Evolutionary conservation across 306 rosid genomes (phyloP).

Genomic region (Ziziphus jujuba): DNA sequence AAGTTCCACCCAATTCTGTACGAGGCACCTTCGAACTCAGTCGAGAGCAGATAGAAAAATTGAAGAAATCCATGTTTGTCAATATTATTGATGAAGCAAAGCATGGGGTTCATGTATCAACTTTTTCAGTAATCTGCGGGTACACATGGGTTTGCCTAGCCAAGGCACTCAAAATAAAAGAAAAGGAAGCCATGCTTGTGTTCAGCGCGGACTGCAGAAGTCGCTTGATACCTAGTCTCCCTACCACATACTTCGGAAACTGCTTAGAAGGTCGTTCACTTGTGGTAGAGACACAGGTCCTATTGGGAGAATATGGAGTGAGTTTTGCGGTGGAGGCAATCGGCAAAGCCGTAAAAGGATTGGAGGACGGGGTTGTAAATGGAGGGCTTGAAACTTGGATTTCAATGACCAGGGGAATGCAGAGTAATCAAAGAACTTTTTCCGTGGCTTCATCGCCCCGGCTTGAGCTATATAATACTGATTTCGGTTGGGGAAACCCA

Average conservation of each 20-base stretch:
- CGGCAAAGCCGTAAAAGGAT: no score
- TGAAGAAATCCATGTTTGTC: background rate
- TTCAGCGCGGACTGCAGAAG: background rate
- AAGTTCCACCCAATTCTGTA: background rate
- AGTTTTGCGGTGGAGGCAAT: background rate
- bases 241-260: background rate
- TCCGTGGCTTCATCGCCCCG: no score
- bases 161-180: background rate
- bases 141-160: constrained; percentile 12
- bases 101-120: background rate
- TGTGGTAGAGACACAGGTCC: background rate
- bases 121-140: constrained; percentile 3
- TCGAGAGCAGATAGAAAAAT: background rate
- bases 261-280: background rate
- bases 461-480: constrained; percentile 32
- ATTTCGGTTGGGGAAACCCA: constrained; percentile 59
- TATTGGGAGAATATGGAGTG: constrained; percentile 15
- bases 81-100: background rate
- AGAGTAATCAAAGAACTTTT: no score
- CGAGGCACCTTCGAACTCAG: constrained; percentile 13
- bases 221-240: background rate
- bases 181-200: background rate
- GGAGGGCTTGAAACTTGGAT: no score
- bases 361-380: no score
- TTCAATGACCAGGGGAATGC: no score